Evolutionary conservation across 192 early-diverging fungal genomes (phyloP), one percentile per base, ranked within the genome.

Genomic region (Pecoramyces ruminantium): DNA sequence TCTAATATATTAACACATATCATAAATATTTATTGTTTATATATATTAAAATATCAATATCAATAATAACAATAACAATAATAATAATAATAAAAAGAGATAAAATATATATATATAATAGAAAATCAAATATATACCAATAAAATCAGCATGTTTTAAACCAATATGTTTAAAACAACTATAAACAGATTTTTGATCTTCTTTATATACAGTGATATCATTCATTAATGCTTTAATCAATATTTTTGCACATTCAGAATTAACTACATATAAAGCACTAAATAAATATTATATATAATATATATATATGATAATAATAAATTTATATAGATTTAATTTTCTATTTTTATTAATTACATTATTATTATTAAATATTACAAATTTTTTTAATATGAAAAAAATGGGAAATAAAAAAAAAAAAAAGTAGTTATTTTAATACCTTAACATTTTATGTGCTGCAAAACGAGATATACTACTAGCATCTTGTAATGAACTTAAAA

Each of bases 401-500:
- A n/a, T n/a, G n/a, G n/a, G n/a, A n/a, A n/a, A n/a, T n/a, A n/a
- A n/a, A n/a, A n/a, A n/a, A n/a, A n/a, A n/a, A n/a, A n/a, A n/a
- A n/a, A n/a, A n/a, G n/a, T n/a, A n/a, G n/a, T n/a, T n/a, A n/a
- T n/a, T n/a, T n/a, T n/a, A n/a, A n/a, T n/a, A 95, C 88, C 89
- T 86, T 0, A 97, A 84, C 81, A 97, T 86, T 39, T 87, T 87
- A 85, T 95, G 95, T 5, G 94, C 93, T 16, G 89, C 86, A 51
- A 89, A 83, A 11, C 96, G 89, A 28, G 95, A 92, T 4, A 81
- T 81, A 13, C 78, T 80, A 82, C 92, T 89, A 4, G 92, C 87
- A 85, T 96, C 96, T 79, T 94, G 91, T 77, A 98, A 86, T 13
- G 93, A 93, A 80, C 93, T 92, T 3, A 90, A 80, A 15, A 93